Evolutionary conservation across 2,329 filamentous ascomycete species (phyloP), one percentile per base, ranked within the genome.

Genomic region (Plenodomus tracheiphilus): DNA sequence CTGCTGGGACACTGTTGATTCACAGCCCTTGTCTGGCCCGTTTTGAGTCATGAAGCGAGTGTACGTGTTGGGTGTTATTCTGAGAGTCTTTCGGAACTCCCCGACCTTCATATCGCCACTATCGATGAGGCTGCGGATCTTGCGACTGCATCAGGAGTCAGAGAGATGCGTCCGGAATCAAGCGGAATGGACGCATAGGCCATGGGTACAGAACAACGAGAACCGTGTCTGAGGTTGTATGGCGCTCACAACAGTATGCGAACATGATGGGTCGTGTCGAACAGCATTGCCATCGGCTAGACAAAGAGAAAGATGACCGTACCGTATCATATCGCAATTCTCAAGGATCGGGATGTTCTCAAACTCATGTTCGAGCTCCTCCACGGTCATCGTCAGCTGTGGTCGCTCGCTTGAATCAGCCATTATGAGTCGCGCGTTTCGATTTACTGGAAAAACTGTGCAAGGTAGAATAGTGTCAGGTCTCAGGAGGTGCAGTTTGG

Each of bases 31-130:
- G 50, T 70, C 64, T 4, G 69, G 62, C 4, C 78, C 77, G 19
- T 65, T 75, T 60, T 76, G 74, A n/a, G 71, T 69, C 75, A 83
- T 78, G 63, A 84, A 85, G 4, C 51, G 56, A n/a, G 54, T 54
- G 53, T 77, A 77, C 7, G 69, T 65, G 18, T 57, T 66, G n/a
- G 55, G 58, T 13, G 54, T 71, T 10, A 73, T 68, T n/a, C 63
- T 60, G 36, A 79, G 70, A 2, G 64, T 62, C 4, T 70, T 54
- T 35, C 74, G 72, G 53, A 79, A 79, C 32, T 77, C 68, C 17
- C 65, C 70, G 4, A 74, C 68, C 47, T 74, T 77, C 74, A 78
- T 77, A 44, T 75, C 75, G 19, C 74, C 71, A 2, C 62, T 64
- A 21, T 76, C 72, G 17, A 80, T 62, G 49, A 79, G 71, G 9